Conservation (phyloP, 2,329 filamentous ascomycete species). For the Coniochaeta sp. region DNA sequence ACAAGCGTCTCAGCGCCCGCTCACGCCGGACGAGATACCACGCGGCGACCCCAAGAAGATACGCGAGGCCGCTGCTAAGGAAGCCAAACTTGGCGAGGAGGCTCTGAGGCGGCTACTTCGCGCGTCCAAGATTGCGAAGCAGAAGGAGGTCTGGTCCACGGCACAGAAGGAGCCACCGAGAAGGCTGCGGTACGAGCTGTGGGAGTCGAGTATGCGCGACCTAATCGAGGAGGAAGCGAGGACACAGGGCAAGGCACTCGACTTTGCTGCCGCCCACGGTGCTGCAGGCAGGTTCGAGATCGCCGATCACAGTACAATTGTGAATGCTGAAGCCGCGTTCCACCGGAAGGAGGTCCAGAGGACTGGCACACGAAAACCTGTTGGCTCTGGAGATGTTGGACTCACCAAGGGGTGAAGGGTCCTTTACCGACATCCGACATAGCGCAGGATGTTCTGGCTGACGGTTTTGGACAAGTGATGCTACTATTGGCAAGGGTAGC, state of each 20-base stretch:
- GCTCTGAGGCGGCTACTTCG: conserved; percentile 52
- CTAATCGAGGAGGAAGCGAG: conserved; percentile 32
- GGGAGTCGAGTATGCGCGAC: conserved; percentile 54
- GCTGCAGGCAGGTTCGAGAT: conserved; percentile 37
- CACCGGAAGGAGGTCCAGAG: conserved; percentile 46
- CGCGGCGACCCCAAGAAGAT: conserved; percentile 48
- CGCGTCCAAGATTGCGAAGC: conserved; percentile 55
- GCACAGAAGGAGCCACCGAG: conserved; percentile 45
- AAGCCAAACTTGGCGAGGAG: conserved; percentile 54
- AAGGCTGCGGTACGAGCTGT: conserved; percentile 49
- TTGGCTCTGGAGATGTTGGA: conserved; percentile 14
- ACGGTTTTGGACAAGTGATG: not conserved
- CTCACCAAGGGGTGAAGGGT: conserved; percentile 3
- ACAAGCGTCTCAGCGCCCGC: conserved; percentile 9
- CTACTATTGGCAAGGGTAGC: not conserved
- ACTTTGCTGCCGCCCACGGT: conserved; percentile 20
- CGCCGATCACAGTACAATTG: conserved; percentile 57
- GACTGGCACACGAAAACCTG: conserved; percentile 30
- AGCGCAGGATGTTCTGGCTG: not conserved
- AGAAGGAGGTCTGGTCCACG: conserved; percentile 53
- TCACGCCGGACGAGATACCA: conserved; percentile 29
- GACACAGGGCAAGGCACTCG: conserved; percentile 14
- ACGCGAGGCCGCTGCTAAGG: conserved; percentile 49
- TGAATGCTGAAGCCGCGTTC: conserved; percentile 47
- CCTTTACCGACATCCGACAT: not conserved